Evolutionary conservation across 495 filamentous ascomycete genomes (phyloP).

Genomic region (Penicillium crystallinum): DNA sequence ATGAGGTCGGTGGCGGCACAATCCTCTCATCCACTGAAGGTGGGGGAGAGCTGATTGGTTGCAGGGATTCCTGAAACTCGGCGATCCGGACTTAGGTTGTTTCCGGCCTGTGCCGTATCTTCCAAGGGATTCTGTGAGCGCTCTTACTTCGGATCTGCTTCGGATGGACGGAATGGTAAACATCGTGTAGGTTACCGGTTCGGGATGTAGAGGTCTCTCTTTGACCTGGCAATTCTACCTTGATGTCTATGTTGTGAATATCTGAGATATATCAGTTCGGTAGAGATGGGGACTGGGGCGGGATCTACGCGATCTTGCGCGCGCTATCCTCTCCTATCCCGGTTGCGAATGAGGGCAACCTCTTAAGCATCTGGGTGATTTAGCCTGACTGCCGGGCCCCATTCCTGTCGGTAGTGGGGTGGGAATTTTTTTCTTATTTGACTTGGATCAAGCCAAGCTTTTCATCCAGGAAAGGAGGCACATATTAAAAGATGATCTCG

Average conservation of each 20-base stretch:
- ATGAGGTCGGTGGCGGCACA: constrained; percentile 28
- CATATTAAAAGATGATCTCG: background rate
- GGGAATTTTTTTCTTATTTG: background rate
- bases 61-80: constrained; percentile 22
- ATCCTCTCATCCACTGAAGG: constrained; percentile 18
- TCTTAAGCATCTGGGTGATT: background rate
- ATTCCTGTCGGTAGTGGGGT: background rate
- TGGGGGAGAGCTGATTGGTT: constrained; percentile 14
- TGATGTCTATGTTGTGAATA: background rate
- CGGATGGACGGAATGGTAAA: background rate
- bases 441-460: background rate
- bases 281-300: constrained; percentile 7
- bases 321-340: constrained; percentile 3
- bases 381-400: constrained; percentile 1
- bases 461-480: background rate
- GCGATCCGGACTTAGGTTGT: constrained; percentile 29
- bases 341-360: background rate
- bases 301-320: constrained; percentile 10
- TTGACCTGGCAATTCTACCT: background rate
- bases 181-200: background rate
- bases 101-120: constrained; percentile 29
- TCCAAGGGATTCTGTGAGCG: no score
- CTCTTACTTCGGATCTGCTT: background rate
- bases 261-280: constrained; percentile 6
- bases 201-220: background rate